These are phyloP conservation scores for Agrocybe chaxingu DNA, from an alignment of 768 basidiomycete species.

Conservation along the genomic window DNA sequence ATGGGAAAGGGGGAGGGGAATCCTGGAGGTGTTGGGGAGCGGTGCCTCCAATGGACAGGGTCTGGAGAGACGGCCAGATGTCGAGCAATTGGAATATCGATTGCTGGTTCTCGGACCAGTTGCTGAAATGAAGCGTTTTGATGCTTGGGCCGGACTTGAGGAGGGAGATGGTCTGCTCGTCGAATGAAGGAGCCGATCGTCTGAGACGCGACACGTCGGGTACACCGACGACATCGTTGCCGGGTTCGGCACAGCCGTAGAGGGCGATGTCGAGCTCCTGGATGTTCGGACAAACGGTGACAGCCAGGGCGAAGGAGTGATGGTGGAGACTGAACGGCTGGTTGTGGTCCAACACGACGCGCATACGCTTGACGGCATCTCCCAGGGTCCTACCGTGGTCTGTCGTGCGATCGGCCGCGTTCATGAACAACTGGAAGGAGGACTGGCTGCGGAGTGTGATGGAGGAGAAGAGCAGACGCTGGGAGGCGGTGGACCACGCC, in stretches of 20 bases:
- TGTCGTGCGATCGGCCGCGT: slow-evolving; percentile 45
- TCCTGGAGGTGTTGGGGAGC: slow-evolving; percentile 46
- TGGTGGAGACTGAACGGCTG: slow-evolving; percentile 58
- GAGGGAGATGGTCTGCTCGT: slow-evolving; percentile 45
- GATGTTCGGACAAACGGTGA: slow-evolving; percentile 59
- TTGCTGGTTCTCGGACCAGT: slow-evolving; percentile 65
- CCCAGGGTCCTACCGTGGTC: slow-evolving; percentile 47
- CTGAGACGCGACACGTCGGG: slow-evolving; percentile 45
- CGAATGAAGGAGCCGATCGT: slow-evolving; percentile 52
- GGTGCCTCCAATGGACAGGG: slow-evolving; percentile 59
- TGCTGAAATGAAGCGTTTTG: slow-evolving; percentile 56
- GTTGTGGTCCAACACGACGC: slow-evolving; percentile 62
- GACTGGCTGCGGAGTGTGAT: slow-evolving; percentile 52
- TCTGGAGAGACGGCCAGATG: slow-evolving; percentile 55
- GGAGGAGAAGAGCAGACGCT: slow-evolving; percentile 60
- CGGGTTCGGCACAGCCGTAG: slow-evolving; percentile 55
- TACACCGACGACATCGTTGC: slow-evolving; percentile 45
- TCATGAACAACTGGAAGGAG: slow-evolving; percentile 51
- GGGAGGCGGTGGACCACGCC: slow-evolving; percentile 62
- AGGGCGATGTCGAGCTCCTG: slow-evolving; percentile 52
- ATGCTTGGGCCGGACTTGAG: slow-evolving; percentile 55
- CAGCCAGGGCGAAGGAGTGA: slow-evolving; percentile 54
- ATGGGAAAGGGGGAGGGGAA: slow-evolving; percentile 40
- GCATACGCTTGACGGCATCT: slow-evolving; percentile 51
- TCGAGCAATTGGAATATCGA: slow-evolving; percentile 60